phyloP scores from a whole-genome alignment of 441 rosid species.

The Bocquillonia castaneifolia region DNA sequence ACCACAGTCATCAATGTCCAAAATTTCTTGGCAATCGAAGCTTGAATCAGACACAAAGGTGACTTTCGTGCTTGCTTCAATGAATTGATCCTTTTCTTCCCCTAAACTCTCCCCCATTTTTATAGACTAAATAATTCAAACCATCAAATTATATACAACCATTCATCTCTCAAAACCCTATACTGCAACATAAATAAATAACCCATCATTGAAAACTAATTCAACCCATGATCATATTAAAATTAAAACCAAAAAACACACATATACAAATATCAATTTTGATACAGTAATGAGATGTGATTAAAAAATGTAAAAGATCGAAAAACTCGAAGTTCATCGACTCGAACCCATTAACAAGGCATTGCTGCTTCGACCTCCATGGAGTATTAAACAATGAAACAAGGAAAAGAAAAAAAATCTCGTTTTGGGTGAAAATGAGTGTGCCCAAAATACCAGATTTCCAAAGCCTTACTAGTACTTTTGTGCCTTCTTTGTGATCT shows the following conservation, averaged over 20 bases:
- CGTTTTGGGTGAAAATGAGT: no score
- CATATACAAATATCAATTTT: no score
- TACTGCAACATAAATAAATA: conserved; percentile 24
- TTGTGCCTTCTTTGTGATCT: no score
- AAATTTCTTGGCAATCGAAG: conserved; percentile 28
- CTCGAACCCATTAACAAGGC: no score
- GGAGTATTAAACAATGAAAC: no score
- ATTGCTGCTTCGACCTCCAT: no score
- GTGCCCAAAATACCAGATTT: no score
- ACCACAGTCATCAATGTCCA: conserved; percentile 22
- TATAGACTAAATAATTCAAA: conserved; percentile 25
- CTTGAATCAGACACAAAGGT: conserved; percentile 27
- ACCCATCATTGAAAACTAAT: not conserved
- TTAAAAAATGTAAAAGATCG: no score
- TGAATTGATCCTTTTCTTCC: conserved; percentile 61
- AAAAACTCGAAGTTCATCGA: no score
- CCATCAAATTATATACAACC: conserved; percentile 33
- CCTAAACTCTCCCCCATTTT: conserved; percentile 43
- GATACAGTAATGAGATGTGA: no score
- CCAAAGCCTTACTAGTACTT: no score
- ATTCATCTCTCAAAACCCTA: conserved; percentile 22
- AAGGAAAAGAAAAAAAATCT: no score
- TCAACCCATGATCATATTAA: not conserved
- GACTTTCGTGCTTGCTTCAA: conserved; percentile 61
- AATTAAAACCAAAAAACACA: not conserved